Evolutionary conservation across 2,329 filamentous ascomycete species (phyloP).

Genomic region (Epichloe gansuensis): DNA sequence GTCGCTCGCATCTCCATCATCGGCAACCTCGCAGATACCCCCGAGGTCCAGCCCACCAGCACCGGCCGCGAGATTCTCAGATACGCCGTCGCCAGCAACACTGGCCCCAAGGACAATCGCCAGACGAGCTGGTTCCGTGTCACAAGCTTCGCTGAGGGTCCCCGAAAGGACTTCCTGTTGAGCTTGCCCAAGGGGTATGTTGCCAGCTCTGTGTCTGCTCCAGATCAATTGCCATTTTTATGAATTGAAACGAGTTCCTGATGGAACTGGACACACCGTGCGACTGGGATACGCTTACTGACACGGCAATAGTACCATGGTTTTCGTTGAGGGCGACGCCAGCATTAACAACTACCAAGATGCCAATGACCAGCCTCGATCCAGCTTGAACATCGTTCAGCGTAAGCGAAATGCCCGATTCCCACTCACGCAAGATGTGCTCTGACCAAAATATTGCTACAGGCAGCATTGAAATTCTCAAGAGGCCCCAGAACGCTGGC

Average conservation of each 20-base stretch:
- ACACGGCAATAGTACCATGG: slow-evolving; percentile 46
- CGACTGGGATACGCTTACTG: slow-evolving; percentile 5
- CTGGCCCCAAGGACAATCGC: slow-evolving; percentile 55
- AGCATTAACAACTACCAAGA: slow-evolving; percentile 55
- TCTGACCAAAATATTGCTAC: neutral
- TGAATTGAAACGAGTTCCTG: neutral
- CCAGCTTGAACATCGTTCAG: slow-evolving; percentile 59
- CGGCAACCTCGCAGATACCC: slow-evolving; percentile 69
- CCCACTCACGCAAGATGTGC: neutral
- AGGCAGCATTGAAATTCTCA: slow-evolving; percentile 35
- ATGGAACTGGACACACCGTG: neutral
- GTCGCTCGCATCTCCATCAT: slow-evolving; percentile 77
- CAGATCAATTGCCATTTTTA: no score
- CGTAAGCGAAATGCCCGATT: slow-evolving; percentile 43
- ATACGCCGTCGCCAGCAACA: slow-evolving; percentile 63
- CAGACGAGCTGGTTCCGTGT: slow-evolving; percentile 80
- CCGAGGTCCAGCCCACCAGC: slow-evolving; percentile 60
- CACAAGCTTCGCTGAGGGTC: slow-evolving; percentile 59
- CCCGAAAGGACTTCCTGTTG: slow-evolving; percentile 59
- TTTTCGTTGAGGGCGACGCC: slow-evolving; percentile 78
- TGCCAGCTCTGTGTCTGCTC: neutral
- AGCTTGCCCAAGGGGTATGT: slow-evolving; percentile 75
- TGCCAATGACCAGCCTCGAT: slow-evolving; percentile 55
- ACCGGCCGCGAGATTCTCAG: slow-evolving; percentile 62
- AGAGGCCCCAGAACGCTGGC: slow-evolving; percentile 23